These are phyloP conservation scores for Echinosophora koreensis DNA, from an alignment of 306 rosid species.

Conservation along the genomic window DNA sequence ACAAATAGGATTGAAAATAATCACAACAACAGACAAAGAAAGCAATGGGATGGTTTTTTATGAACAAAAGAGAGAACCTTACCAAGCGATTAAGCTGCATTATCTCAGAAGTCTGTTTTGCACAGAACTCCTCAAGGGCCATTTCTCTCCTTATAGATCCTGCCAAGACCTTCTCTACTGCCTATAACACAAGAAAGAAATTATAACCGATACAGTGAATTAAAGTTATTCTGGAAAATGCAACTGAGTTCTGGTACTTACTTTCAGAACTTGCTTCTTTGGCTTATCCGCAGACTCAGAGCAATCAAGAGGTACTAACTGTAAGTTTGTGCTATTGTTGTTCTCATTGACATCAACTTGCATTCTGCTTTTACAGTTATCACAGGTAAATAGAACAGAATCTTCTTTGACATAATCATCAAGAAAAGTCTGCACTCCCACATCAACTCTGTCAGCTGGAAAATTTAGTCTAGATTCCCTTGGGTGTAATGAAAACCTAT, in stretches of 20 bases:
- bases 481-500: slow-evolving; percentile 77
- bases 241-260: slow-evolving; percentile 53
- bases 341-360: slow-evolving; percentile 63
- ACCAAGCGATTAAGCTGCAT: slow-evolving; percentile 95
- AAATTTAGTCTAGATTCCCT: slow-evolving; percentile 63
- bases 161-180: slow-evolving; percentile 91
- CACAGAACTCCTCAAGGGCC: slow-evolving; percentile 93
- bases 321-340: slow-evolving; percentile 65
- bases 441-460: slow-evolving; percentile 70
- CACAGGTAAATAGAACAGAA: slow-evolving; percentile 63
- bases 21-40: slow-evolving; percentile 47
- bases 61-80: slow-evolving; percentile 42
- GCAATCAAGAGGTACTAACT: slow-evolving; percentile 77
- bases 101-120: slow-evolving; percentile 82
- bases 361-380: slow-evolving; percentile 69
- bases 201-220: slow-evolving; percentile 31
- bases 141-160: slow-evolving; percentile 97
- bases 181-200: slow-evolving; percentile 55
- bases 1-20: slow-evolving; percentile 48
- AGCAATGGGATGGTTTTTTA: slow-evolving; percentile 25
- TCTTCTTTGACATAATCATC: slow-evolving; percentile 62
- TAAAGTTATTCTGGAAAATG: slow-evolving; percentile 40
- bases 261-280: slow-evolving; percentile 84
- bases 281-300: slow-evolving; percentile 72
- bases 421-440: slow-evolving; percentile 76